Conservation (phyloP, 768 basidiomycete genomes). For the Boletus rex-veris region DNA sequence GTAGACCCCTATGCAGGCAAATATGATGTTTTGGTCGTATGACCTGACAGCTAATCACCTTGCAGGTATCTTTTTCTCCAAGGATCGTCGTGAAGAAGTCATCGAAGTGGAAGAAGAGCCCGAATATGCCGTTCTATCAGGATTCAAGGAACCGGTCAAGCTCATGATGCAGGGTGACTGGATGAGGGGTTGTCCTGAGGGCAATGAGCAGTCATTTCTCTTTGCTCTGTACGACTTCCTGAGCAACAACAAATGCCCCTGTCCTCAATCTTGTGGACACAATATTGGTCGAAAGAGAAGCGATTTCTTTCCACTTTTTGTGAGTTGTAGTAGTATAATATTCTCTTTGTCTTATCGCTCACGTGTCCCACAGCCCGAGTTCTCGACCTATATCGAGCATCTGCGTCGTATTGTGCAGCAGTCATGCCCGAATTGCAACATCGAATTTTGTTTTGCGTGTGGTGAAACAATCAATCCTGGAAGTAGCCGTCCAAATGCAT, state of each 20-base stretch:
- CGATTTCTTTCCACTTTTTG: slow-evolving; percentile 82
- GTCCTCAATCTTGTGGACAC: slow-evolving; percentile 74
- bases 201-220: slow-evolving; percentile 83
- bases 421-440: slow-evolving; percentile 59
- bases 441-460: slow-evolving; percentile 70
- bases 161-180: slow-evolving; percentile 88
- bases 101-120: slow-evolving; percentile 87
- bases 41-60: slow-evolving; percentile 6
- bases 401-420: slow-evolving; percentile 55
- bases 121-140: slow-evolving; percentile 45
- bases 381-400: slow-evolving; percentile 64
- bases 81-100: slow-evolving; percentile 87
- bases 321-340: slow-evolving; percentile 39
- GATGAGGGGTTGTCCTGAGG: slow-evolving; percentile 98
- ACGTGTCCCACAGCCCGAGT: slow-evolving; percentile 53
- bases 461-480: slow-evolving; percentile 57
- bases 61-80: slow-evolving; percentile 89
- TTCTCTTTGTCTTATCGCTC: slow-evolving; percentile 5
- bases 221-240: slow-evolving; percentile 82
- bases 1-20: slow-evolving; percentile 89
- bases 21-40: slow-evolving; percentile 5
- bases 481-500: slow-evolving; percentile 42
- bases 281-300: slow-evolving; percentile 57
- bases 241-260: slow-evolving; percentile 56
- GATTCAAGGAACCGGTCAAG: slow-evolving; percentile 46